phyloP scores from a whole-genome alignment of 1,139 yeast species.

The Suhomyces guaymorum region DNA sequence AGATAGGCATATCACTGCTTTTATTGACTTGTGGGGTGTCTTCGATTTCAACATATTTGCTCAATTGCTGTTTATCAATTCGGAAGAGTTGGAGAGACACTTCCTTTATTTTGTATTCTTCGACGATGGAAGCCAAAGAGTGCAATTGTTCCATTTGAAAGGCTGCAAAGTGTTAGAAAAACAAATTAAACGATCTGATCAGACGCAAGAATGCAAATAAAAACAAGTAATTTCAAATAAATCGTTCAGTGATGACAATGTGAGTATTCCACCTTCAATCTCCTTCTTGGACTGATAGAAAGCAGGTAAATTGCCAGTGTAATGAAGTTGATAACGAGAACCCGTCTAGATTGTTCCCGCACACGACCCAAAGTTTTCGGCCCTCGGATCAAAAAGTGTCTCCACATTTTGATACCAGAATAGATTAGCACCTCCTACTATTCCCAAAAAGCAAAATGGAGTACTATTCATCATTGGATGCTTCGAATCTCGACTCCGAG shows the following conservation, averaged over 20 bases:
- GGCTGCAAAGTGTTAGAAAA: no score
- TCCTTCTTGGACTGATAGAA: no score
- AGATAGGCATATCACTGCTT: background rate
- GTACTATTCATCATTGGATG: conserved; percentile 77
- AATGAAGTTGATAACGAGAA: no score
- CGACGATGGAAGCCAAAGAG: conserved; percentile 23
- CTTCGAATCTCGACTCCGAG: conserved; percentile 70
- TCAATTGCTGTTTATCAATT: conserved; percentile 13
- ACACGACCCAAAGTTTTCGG: conserved; percentile 11
- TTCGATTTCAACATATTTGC: conserved; percentile 10
- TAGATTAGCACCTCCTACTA: no score
- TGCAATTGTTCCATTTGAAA: conserved; percentile 23
- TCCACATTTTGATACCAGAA: conserved; percentile 12
- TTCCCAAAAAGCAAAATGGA: conserved; percentile 58
- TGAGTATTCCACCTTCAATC: no score
- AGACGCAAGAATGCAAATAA: background rate
- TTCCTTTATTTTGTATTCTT: conserved; percentile 21
- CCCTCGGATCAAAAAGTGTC: conserved; percentile 9
- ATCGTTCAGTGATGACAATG: no score
- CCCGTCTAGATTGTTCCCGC: no score
- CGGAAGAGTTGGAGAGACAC: conserved; percentile 23
- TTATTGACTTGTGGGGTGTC: conserved; percentile 1
- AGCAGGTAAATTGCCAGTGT: no score
- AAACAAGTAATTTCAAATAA: no score
- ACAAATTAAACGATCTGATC: no score